phyloP scores from a whole-genome alignment of 805 yeast species.

The Hanseniaspora thailandica region DNA sequence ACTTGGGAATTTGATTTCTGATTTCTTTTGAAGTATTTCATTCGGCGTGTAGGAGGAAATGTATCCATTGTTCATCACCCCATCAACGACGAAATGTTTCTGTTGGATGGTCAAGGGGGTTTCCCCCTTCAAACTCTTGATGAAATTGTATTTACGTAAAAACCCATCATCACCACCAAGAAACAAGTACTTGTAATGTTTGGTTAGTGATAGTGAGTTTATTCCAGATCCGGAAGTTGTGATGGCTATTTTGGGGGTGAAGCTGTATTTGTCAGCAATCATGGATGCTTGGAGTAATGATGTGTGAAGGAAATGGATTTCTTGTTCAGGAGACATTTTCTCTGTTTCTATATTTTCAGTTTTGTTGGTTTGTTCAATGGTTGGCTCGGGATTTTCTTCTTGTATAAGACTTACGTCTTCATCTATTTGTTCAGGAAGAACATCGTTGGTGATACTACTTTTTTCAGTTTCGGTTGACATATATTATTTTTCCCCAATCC shows the following conservation, averaged over 20 bases:
- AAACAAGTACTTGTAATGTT: slow-evolving; percentile 74
- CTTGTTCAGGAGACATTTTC: slow-evolving; percentile 20
- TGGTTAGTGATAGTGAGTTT: slow-evolving; percentile 63
- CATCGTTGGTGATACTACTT: not conserved
- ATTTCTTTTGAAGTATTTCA: slow-evolving; percentile 64
- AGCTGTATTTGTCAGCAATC: slow-evolving; percentile 48
- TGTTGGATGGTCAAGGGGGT: slow-evolving; percentile 83
- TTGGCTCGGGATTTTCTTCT: slow-evolving; percentile 21
- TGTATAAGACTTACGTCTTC: slow-evolving; percentile 22
- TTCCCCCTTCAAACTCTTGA: slow-evolving; percentile 75
- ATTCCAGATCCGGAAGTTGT: slow-evolving; percentile 63
- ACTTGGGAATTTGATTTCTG: slow-evolving; percentile 28
- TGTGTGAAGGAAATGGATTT: slow-evolving; percentile 27
- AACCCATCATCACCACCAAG: slow-evolving; percentile 96
- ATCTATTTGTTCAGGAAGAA: slow-evolving; percentile 19
- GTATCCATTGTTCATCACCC: slow-evolving; percentile 75
- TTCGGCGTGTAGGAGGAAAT: slow-evolving; percentile 86
- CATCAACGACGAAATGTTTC: slow-evolving; percentile 75
- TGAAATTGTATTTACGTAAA: slow-evolving; percentile 78
- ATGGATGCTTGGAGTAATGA: slow-evolving; percentile 35
- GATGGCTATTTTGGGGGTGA: slow-evolving; percentile 76
- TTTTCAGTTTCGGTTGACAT: not conserved
- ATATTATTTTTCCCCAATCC: too few relatives aligned
- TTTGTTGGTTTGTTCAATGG: slow-evolving; percentile 16
- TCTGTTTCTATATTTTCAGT: slow-evolving; percentile 17